Conservation (phyloP, 805 yeast genomes). For the Kazachstania bromeliacearum region DNA sequence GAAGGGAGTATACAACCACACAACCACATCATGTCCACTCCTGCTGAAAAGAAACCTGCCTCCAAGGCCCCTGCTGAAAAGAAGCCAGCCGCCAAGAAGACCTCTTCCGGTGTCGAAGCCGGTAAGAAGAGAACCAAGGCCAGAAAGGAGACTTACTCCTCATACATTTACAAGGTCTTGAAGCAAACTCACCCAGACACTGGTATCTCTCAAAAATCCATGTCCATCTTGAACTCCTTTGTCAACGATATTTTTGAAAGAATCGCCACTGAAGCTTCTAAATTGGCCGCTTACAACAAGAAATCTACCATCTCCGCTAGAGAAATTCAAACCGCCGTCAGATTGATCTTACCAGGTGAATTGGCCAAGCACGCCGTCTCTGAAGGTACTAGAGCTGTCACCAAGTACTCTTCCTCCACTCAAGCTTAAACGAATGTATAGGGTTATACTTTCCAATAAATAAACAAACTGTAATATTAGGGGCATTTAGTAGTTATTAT, state of each 20-base stretch:
- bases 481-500: too few species aligned
- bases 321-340: constrained; percentile 97
- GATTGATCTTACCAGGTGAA: constrained; percentile 96
- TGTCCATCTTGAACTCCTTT: constrained; percentile 97
- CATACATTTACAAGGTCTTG: constrained; percentile 95
- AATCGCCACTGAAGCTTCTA: constrained; percentile 95
- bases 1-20: neutral
- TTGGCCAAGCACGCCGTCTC: constrained; percentile 97
- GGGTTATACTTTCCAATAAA: too few species aligned
- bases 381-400: constrained; percentile 97
- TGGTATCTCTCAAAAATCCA: constrained; percentile 97
- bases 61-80: constrained; percentile 25
- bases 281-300: constrained; percentile 97
- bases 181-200: constrained; percentile 99
- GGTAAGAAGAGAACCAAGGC: constrained; percentile 88
- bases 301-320: constrained; percentile 96
- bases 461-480: too few species aligned
- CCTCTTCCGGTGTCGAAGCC: constrained; percentile 58
- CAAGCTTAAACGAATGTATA: constrained; percentile 35
- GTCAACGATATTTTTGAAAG: constrained; percentile 97
- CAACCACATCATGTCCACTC: constrained; percentile 48
- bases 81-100: constrained; percentile 76
- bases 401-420: constrained; percentile 77
- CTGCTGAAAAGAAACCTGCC: constrained; percentile 50
- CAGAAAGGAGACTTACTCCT: constrained; percentile 96